Conservation (phyloP, 2,329 filamentous ascomycete species). For the Ascochyta koolunga region DNA sequence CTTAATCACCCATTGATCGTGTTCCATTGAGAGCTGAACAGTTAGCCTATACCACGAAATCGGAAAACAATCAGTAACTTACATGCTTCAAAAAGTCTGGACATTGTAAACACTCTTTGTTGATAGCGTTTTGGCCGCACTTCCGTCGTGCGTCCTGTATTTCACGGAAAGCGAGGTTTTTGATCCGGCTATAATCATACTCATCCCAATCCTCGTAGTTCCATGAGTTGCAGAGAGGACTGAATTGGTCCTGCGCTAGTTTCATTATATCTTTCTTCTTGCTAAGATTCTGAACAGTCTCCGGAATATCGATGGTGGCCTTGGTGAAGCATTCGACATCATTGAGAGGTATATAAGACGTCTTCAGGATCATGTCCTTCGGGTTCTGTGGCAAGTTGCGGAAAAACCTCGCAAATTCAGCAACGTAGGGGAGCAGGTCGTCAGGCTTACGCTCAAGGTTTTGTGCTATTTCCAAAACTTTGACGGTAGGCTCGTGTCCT, state of each 20-base stretch:
- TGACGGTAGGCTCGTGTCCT: slow-evolving; percentile 71
- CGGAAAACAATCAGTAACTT: slow-evolving; percentile 49
- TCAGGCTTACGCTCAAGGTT: slow-evolving; percentile 74
- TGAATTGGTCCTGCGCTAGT: slow-evolving; percentile 71
- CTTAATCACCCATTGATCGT: slow-evolving; percentile 95
- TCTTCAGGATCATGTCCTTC: slow-evolving; percentile 71
- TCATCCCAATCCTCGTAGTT: slow-evolving; percentile 78
- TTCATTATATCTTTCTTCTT: slow-evolving; percentile 60
- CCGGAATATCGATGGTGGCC: slow-evolving; percentile 62
- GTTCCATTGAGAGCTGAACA: slow-evolving; percentile 84
- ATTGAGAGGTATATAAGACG: slow-evolving; percentile 71
- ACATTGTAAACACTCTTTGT: slow-evolving; percentile 71
- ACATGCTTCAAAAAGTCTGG: slow-evolving; percentile 86
- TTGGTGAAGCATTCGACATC: slow-evolving; percentile 87
- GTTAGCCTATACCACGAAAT: slow-evolving; percentile 12
- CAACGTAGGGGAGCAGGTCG: slow-evolving; percentile 86
- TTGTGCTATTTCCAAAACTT: slow-evolving; percentile 78
- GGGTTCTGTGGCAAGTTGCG: slow-evolving; percentile 70
- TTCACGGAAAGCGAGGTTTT: slow-evolving; percentile 81
- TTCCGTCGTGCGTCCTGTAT: slow-evolving; percentile 73
- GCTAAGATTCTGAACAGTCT: slow-evolving; percentile 51
- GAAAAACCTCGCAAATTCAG: slow-evolving; percentile 71
- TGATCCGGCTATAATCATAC: slow-evolving; percentile 79
- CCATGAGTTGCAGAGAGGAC: slow-evolving; percentile 76
- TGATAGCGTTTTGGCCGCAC: slow-evolving; percentile 67